Percentiles rank a stretch among this genome's conserved stretches.
phyloP scores from a whole-genome alignment of 495 filamentous ascomycete species.

The Penicillium maclennaniae region DNA sequence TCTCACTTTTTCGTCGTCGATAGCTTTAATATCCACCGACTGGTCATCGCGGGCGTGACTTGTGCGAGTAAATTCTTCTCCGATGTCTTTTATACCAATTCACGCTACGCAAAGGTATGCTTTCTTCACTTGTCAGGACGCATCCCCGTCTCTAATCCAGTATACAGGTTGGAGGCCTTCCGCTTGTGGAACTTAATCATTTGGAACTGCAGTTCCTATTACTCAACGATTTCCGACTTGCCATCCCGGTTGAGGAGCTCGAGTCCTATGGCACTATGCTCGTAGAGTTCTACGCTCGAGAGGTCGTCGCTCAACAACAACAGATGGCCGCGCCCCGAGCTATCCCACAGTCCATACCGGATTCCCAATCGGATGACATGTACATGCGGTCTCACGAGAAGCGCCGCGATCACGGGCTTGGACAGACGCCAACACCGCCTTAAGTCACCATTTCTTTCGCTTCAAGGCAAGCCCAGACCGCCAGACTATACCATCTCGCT shows the following conservation, averaged over 20 bases:
- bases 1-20: conserved; percentile 94
- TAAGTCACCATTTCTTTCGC: conserved; percentile 12
- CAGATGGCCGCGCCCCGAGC: conserved; percentile 23
- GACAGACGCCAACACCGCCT: conserved; percentile 44
- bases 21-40: conserved; percentile 96
- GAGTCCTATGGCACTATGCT: conserved; percentile 99
- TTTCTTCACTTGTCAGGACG: conserved; percentile 6
- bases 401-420: conserved; percentile 27
- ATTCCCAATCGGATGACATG: conserved; percentile 33
- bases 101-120: conserved; percentile 94
- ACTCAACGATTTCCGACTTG: conserved; percentile 94
- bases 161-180: conserved; percentile 84
- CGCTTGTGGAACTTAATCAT: conserved; percentile 95
- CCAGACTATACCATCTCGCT: neutral
- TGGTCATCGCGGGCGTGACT: conserved; percentile 96
- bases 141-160: neutral
- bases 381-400: conserved; percentile 40
- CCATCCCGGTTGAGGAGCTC: conserved; percentile 89
- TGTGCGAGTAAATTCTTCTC: conserved; percentile 99
- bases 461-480: neutral
- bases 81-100: conserved; percentile 99
- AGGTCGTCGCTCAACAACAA: conserved; percentile 71
- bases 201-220: conserved; percentile 95
- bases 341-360: conserved; percentile 11
- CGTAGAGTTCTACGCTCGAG: conserved; percentile 94